Percentiles rank a stretch among this genome's conserved stretches.
phyloP scores from a whole-genome alignment of 148 eudicot species.

The Gaultheria prostrata region DNA sequence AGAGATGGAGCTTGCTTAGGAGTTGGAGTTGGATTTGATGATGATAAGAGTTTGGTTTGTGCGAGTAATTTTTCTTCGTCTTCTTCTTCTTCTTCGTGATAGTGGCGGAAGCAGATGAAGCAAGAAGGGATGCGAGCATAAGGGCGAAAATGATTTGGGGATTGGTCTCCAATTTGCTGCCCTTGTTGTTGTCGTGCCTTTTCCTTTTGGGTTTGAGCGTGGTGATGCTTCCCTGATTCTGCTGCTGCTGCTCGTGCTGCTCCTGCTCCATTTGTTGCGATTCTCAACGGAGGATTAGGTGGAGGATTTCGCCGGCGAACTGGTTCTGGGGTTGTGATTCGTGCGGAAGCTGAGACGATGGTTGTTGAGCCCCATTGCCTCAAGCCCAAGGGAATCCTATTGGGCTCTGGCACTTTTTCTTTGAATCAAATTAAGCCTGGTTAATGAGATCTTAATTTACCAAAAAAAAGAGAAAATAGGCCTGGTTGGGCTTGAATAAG shows the following conservation, averaged over 20 bases:
- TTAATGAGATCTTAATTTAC: too few relatives aligned
- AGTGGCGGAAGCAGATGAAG: background rate
- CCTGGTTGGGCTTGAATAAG: too few relatives aligned
- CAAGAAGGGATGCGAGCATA: slow-evolving; percentile 17
- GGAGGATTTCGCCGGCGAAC: background rate
- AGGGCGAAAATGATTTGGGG: slow-evolving; percentile 13
- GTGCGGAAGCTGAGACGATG: too few relatives aligned
- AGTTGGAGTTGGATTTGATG: slow-evolving; percentile 17
- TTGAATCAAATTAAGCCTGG: too few relatives aligned
- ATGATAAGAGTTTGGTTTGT: slow-evolving; percentile 1
- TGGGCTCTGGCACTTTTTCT: too few relatives aligned
- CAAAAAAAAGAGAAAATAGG: too few relatives aligned
- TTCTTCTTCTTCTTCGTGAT: background rate
- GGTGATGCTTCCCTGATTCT: background rate
- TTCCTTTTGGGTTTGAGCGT: background rate
- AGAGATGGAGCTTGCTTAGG: slow-evolving; percentile 15
- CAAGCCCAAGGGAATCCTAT: too few relatives aligned
- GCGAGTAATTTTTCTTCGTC: background rate
- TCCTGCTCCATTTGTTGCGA: background rate
- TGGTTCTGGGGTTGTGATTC: background rate
- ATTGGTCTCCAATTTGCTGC: background rate
- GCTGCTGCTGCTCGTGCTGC: background rate
- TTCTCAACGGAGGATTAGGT: background rate
- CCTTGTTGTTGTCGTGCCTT: background rate
- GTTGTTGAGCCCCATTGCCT: too few relatives aligned